Evolutionary conservation across 371 early-diverging fungal species (phyloP).

Genomic region (Mucor saturninus): DNA sequence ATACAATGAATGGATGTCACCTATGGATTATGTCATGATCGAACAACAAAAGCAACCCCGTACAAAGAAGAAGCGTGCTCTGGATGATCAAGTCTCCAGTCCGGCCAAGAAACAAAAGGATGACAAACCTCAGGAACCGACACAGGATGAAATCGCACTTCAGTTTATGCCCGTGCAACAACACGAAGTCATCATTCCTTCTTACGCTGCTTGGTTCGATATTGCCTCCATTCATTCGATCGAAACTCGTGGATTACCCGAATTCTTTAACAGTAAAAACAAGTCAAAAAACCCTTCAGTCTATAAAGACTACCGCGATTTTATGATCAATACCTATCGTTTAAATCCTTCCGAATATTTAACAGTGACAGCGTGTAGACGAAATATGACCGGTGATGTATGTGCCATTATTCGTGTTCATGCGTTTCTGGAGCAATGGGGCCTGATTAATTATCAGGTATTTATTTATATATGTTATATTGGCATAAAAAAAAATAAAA

Average conservation of each 20-base stretch:
- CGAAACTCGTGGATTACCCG: constrained; percentile 91
- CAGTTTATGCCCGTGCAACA: constrained; percentile 75
- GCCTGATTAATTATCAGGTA: constrained; percentile 98
- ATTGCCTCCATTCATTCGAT: constrained; percentile 82
- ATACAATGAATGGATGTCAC: constrained; percentile 80
- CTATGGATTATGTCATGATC: constrained; percentile 59
- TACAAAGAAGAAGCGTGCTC: constrained; percentile 23
- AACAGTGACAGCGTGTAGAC: constrained; percentile 95
- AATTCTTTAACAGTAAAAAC: constrained; percentile 93
- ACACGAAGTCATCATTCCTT: constrained; percentile 85
- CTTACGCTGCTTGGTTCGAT: constrained; percentile 96
- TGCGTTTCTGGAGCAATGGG: constrained; percentile 99
- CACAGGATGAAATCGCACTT: constrained; percentile 64
- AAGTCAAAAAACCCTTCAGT: constrained; percentile 89
- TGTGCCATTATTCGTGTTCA: constrained; percentile 96
- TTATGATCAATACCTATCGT: constrained; percentile 96
- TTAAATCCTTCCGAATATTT: constrained; percentile 93
- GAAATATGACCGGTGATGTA: constrained; percentile 96
- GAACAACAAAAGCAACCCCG: constrained; percentile 24
- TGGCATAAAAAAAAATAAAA: constrained; percentile 10
- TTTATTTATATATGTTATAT: not conserved
- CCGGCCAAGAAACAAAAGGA: constrained; percentile 20
- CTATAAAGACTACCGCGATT: constrained; percentile 96
- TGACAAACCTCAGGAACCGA: constrained; percentile 20
- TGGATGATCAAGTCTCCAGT: not conserved